These are phyloP conservation scores for Pulveroboletus sp. DNA, from an alignment of 768 basidiomycete species.

Conservation along the genomic window DNA sequence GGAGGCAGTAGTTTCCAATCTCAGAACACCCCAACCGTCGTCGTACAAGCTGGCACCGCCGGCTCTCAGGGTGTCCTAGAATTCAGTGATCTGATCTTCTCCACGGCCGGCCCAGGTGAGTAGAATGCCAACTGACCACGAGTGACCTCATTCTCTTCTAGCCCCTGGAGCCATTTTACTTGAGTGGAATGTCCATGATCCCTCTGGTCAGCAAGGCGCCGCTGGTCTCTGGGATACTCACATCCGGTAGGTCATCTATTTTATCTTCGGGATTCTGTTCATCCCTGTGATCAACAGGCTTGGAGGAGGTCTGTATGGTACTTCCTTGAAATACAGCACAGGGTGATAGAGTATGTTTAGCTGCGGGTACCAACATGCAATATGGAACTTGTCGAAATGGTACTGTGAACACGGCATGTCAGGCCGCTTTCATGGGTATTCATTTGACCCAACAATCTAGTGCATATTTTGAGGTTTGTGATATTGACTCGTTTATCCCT, in stretches of 20 bases:
- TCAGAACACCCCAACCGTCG: conserved; percentile 33
- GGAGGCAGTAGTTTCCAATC: conserved; percentile 40
- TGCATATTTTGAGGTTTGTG: conserved; percentile 57
- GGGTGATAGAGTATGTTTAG: conserved; percentile 23
- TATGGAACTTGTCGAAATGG: conserved; percentile 39
- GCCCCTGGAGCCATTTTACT: conserved; percentile 46
- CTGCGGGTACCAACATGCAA: conserved; percentile 51
- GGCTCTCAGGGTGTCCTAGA: conserved; percentile 50
- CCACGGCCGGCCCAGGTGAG: conserved; percentile 46
- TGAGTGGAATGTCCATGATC: conserved; percentile 60
- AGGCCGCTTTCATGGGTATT: conserved; percentile 60
- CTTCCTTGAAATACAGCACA: not conserved
- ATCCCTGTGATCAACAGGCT: conserved; percentile 10
- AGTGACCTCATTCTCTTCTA: conserved; percentile 1
- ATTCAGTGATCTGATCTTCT: conserved; percentile 61
- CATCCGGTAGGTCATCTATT: conserved; percentile 24
- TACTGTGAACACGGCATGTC: conserved; percentile 41
- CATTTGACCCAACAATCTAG: conserved; percentile 52
- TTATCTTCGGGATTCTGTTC: not conserved
- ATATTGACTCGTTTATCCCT: not conserved
- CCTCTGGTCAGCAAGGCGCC: conserved; percentile 45
- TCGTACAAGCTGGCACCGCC: conserved; percentile 41
- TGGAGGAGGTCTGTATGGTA: conserved; percentile 22
- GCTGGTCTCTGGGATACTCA: conserved; percentile 51
- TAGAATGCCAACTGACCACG: not conserved